A percentile compares a stretch with the other conserved stretches of the same genome.
phyloP scores from a whole-genome alignment of 495 filamentous ascomycete species.

The Tuber calosporum region DNA sequence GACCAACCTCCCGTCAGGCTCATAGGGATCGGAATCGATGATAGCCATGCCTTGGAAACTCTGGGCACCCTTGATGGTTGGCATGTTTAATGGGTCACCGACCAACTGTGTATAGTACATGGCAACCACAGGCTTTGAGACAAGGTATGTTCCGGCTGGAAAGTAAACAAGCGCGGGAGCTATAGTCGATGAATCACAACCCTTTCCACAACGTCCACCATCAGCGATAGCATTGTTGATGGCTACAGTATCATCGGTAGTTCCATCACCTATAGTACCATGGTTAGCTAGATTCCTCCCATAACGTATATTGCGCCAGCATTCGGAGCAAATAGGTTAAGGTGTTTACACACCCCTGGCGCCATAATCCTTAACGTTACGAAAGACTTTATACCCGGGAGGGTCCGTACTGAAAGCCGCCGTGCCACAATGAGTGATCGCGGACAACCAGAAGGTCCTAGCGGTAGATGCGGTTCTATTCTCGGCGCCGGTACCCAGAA shows the following conservation, averaged over 20 bases:
- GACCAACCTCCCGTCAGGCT: slow-evolving; percentile 48
- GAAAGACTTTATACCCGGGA: slow-evolving; percentile 62
- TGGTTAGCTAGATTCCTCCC: neutral
- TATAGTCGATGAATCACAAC: slow-evolving; percentile 69
- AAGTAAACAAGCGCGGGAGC: slow-evolving; percentile 73
- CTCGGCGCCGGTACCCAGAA: neutral
- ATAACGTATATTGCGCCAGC: slow-evolving; percentile 7
- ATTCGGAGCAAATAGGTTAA: slow-evolving; percentile 18
- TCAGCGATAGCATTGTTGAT: slow-evolving; percentile 77
- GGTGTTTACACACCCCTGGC: slow-evolving; percentile 51
- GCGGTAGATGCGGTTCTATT: neutral
- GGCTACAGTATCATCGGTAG: slow-evolving; percentile 77
- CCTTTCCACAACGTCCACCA: slow-evolving; percentile 66
- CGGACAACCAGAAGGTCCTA: slow-evolving; percentile 55
- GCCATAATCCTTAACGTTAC: slow-evolving; percentile 81
- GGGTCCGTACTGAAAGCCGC: slow-evolving; percentile 55
- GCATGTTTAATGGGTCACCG: slow-evolving; percentile 61
- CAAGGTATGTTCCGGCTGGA: slow-evolving; percentile 67
- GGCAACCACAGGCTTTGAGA: slow-evolving; percentile 61
- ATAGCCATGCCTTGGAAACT: slow-evolving; percentile 77
- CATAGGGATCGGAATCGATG: slow-evolving; percentile 84
- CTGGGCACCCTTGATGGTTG: slow-evolving; percentile 67
- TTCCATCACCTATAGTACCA: slow-evolving; percentile 52
- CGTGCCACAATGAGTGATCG: slow-evolving; percentile 62
- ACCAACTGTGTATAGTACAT: slow-evolving; percentile 77